phyloP scores from a whole-genome alignment of 2,329 filamentous ascomycete species.

The Camptophora hylomeconis region DNA sequence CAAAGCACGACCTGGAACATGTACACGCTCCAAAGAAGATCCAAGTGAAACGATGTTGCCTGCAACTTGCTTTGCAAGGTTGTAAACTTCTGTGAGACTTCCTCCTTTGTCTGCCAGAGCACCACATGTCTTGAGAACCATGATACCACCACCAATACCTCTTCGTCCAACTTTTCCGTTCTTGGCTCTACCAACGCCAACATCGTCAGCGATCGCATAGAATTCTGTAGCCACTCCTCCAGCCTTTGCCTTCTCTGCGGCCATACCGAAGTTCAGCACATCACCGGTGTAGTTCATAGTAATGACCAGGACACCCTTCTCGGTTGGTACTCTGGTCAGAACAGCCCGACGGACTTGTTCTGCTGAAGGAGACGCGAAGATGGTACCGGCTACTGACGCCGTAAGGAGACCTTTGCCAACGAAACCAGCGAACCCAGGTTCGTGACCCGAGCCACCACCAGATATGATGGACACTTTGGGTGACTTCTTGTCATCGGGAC shows the following conservation, averaged over 20 bases:
- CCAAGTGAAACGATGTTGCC: constrained; percentile 75
- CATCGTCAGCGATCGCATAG: constrained; percentile 85
- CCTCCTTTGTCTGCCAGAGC: constrained; percentile 63
- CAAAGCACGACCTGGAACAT: constrained; percentile 64
- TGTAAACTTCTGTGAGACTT: constrained; percentile 56
- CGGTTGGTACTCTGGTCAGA: constrained; percentile 55
- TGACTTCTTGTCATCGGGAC: constrained; percentile 28
- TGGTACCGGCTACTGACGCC: constrained; percentile 73
- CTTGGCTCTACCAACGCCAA: constrained; percentile 67
- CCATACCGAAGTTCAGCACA: constrained; percentile 86
- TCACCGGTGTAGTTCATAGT: constrained; percentile 89
- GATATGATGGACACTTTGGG: constrained; percentile 69
- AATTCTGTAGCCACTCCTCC: constrained; percentile 68
- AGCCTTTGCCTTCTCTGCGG: constrained; percentile 79
- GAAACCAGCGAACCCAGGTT: constrained; percentile 70
- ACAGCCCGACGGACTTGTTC: constrained; percentile 73
- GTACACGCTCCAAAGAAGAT: constrained; percentile 78
- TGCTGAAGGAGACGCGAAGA: constrained; percentile 69
- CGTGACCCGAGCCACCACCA: constrained; percentile 81
- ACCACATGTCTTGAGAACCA: constrained; percentile 83
- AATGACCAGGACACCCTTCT: constrained; percentile 69
- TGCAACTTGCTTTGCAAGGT: constrained; percentile 57
- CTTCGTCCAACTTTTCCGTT: constrained; percentile 85
- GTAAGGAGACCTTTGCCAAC: constrained; percentile 71
- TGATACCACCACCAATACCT: constrained; percentile 80